Evolutionary conservation across 2,329 filamentous ascomycete genomes (phyloP).

Genomic region (Mycosphaerelloides madeirae): DNA sequence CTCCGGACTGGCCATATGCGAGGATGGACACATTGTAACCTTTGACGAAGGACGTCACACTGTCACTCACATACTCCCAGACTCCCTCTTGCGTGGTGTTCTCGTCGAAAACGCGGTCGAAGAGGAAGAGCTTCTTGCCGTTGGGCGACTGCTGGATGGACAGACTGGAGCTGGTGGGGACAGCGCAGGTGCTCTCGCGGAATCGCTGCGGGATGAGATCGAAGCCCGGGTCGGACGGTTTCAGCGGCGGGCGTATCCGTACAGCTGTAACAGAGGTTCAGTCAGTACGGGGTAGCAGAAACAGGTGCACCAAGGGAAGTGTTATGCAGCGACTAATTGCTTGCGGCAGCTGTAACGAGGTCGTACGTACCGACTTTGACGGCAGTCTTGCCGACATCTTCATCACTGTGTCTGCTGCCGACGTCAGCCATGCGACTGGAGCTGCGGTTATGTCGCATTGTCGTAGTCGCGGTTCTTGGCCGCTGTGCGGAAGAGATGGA

Average conservation of each 20-base stretch:
- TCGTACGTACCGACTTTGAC: constrained; percentile 22
- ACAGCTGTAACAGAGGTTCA: constrained; percentile 58
- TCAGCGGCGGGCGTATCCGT: constrained; percentile 82
- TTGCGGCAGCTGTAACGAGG: background rate
- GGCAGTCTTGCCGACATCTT: constrained; percentile 16
- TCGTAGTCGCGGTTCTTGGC: constrained; percentile 3
- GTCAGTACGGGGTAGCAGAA: constrained; percentile 6
- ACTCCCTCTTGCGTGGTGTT: constrained; percentile 81
- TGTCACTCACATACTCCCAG: constrained; percentile 91
- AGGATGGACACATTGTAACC: constrained; percentile 98
- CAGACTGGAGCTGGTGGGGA: constrained; percentile 77
- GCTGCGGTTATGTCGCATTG: constrained; percentile 14
- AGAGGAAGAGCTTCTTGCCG: constrained; percentile 91
- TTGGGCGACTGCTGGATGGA: constrained; percentile 81
- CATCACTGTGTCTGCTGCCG: constrained; percentile 18
- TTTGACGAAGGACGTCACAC: constrained; percentile 82
- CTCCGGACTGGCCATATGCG: constrained; percentile 94
- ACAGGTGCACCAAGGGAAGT: too few species aligned
- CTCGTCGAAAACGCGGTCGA: constrained; percentile 87
- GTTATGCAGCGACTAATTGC: too few species aligned
- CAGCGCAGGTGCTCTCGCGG: constrained; percentile 85
- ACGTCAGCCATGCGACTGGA: constrained; percentile 16
- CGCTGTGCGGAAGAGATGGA: background rate
- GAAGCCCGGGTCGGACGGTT: constrained; percentile 79
- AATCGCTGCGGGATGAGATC: constrained; percentile 95